A percentile compares a stretch with the other conserved stretches of the same genome.
Evolutionary conservation across 352 stramenopile species (phyloP).

Genomic region (Peronospora belbahrii): DNA sequence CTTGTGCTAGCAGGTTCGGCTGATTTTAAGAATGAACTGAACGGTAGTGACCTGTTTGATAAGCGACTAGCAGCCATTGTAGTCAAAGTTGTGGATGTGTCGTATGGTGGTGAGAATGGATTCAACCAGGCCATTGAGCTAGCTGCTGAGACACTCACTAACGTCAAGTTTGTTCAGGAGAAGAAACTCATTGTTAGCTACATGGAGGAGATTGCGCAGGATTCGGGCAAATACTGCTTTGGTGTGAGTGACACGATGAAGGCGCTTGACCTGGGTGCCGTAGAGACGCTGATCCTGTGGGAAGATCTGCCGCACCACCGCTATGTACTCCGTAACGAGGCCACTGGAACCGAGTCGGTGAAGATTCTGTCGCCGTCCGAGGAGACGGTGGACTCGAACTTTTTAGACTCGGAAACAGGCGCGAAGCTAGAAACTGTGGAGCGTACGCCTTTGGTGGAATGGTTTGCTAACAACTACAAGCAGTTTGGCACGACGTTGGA

Average conservation of each 20-base stretch:
- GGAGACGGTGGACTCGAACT: slow-evolving; percentile 92
- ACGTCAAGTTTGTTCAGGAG: slow-evolving; percentile 99
- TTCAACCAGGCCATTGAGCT: slow-evolving; percentile 99
- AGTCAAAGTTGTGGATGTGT: slow-evolving; percentile 99
- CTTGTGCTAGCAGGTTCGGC: slow-evolving; percentile 97
- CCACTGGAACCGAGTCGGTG: slow-evolving; percentile 75
- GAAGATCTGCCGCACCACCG: slow-evolving; percentile 96
- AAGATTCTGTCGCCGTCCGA: slow-evolving; percentile 82
- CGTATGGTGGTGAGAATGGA: slow-evolving; percentile 97
- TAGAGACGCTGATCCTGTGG: slow-evolving; percentile 99
- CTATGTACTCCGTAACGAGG: slow-evolving; percentile 91
- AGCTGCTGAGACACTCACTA: slow-evolving; percentile 93
- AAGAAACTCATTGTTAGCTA: slow-evolving; percentile 99
- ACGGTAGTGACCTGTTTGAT: slow-evolving; percentile 96
- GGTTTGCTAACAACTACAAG: slow-evolving; percentile 99
- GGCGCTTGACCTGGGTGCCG: slow-evolving; percentile 95
- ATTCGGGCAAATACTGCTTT: slow-evolving; percentile 99
- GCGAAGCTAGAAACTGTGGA: slow-evolving; percentile 97
- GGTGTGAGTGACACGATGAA: slow-evolving; percentile 98
- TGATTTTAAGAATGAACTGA: slow-evolving; percentile 99
- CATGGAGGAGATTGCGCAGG: slow-evolving; percentile 98
- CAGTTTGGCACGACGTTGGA: slow-evolving; percentile 97
- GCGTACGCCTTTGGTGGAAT: slow-evolving; percentile 96
- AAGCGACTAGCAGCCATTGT: slow-evolving; percentile 92
- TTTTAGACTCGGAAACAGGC: slow-evolving; percentile 91